Conservation (phyloP, 768 basidiomycete species). For the Mycena venus region DNA sequence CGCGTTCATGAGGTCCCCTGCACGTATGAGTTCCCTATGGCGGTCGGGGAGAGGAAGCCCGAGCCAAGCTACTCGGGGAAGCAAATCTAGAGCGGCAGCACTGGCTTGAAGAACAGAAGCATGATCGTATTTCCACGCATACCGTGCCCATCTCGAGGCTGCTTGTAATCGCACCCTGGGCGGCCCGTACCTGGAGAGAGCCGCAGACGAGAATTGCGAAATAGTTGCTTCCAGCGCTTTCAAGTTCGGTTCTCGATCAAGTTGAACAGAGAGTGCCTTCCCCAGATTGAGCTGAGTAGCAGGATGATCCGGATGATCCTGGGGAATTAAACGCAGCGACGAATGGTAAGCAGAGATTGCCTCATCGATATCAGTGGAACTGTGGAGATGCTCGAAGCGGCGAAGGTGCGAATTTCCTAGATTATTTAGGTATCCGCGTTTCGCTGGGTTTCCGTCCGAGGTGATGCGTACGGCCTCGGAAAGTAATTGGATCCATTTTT, state of each 20-base stretch:
- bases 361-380: too few relatives aligned
- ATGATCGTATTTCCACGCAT: neutral
- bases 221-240: neutral
- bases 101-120: slow-evolving; percentile 16
- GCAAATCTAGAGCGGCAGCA: slow-evolving; percentile 17
- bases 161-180: slow-evolving; percentile 9
- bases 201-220: neutral
- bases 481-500: neutral
- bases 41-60: slow-evolving; percentile 28
- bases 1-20: slow-evolving; percentile 13
- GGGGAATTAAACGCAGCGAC: neutral
- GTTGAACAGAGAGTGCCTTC: neutral
- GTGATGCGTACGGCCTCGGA: neutral
- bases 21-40: slow-evolving; percentile 7
- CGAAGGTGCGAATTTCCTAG: too few relatives aligned
- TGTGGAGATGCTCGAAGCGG: too few relatives aligned
- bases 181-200: neutral
- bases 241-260: neutral
- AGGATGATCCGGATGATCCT: neutral
- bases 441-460: too few relatives aligned
- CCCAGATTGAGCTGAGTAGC: neutral
- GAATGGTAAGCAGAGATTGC: neutral
- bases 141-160: slow-evolving; percentile 19
- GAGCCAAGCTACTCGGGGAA: slow-evolving; percentile 34
- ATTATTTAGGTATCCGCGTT: too few relatives aligned